Percentiles rank a stretch among this genome's conserved stretches.
phyloP scores from a whole-genome alignment of 2,329 filamentous ascomycete species.

The Falciphora oryzae region DNA sequence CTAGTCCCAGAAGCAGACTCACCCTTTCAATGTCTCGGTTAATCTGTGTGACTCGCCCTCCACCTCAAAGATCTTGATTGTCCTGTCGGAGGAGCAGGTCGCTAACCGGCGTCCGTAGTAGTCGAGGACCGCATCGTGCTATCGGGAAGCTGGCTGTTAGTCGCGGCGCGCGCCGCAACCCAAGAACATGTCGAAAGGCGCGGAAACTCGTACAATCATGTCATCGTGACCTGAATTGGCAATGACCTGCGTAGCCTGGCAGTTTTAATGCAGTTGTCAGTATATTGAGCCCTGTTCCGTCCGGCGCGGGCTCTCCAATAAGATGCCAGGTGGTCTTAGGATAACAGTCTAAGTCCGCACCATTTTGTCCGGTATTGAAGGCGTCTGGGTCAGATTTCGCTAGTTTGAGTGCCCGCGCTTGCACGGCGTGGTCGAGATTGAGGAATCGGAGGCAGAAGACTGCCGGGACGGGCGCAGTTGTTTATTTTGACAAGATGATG shows the following conservation, averaged over 20 bases:
- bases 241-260: constrained; percentile 62
- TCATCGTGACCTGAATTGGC: constrained; percentile 91
- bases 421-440: background rate
- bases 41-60: constrained; percentile 87
- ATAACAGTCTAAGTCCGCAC: too few relatives aligned
- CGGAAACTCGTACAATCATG: constrained; percentile 78
- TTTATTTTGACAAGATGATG: background rate
- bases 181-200: constrained; percentile 4
- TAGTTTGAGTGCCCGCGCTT: background rate
- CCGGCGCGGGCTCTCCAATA: too few relatives aligned
- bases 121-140: constrained; percentile 97
- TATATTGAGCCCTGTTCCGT: background rate
- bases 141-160: constrained; percentile 16
- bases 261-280: background rate
- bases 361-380: too few relatives aligned
- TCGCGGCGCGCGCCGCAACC: background rate
- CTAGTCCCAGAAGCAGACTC: constrained; percentile 24
- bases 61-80: constrained; percentile 98
- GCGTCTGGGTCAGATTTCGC: too few relatives aligned
- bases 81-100: constrained; percentile 96
- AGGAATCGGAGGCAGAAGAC: background rate
- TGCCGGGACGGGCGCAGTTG: too few relatives aligned
- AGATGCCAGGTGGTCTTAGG: too few relatives aligned
- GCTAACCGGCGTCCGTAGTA: constrained; percentile 96
- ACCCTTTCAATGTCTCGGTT: constrained; percentile 93